These are phyloP conservation scores for Bauhinia variegata DNA, from an alignment of 306 rosid genomes.

Conservation along the genomic window DNA sequence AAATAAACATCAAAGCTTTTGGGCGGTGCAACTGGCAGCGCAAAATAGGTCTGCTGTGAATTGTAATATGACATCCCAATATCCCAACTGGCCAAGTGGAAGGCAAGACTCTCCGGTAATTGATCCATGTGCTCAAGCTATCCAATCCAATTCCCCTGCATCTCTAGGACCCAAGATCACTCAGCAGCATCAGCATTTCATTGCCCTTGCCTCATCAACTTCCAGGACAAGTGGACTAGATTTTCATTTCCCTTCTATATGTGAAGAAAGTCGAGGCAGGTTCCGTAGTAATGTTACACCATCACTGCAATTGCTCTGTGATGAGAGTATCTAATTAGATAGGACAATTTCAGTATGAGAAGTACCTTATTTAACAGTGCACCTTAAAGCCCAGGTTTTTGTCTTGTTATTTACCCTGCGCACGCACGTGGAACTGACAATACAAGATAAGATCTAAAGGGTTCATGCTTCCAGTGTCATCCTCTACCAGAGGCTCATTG, in stretches of 20 bases:
- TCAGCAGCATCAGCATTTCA: conserved; percentile 56
- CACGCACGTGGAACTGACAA: too few species aligned
- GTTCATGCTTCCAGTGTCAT: neutral
- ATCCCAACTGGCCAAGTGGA: conserved; percentile 58
- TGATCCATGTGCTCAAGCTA: conserved; percentile 34
- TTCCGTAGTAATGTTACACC: conserved; percentile 30
- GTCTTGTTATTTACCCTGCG: neutral
- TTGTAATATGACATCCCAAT: conserved; percentile 40
- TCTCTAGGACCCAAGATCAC: conserved; percentile 49
- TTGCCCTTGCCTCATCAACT: conserved; percentile 40
- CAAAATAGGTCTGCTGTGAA: conserved; percentile 45
- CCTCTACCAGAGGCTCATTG: neutral
- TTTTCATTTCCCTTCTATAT: conserved; percentile 42
- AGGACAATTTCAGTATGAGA: conserved; percentile 22
- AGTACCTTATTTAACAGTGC: conserved; percentile 18
- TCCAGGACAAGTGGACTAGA: conserved; percentile 47
- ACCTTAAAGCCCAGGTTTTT: conserved; percentile 22
- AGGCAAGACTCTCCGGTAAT: conserved; percentile 41
- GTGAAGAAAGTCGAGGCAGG: conserved; percentile 46
- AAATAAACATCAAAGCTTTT: conserved; percentile 48
- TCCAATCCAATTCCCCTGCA: conserved; percentile 21
- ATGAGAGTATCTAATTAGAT: conserved; percentile 36
- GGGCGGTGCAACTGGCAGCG: conserved; percentile 54
- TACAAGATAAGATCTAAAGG: too few species aligned
- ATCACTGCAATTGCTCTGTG: conserved; percentile 50